Conservation (phyloP, 768 basidiomycete genomes). For the Mycena sanguinolenta region DNA sequence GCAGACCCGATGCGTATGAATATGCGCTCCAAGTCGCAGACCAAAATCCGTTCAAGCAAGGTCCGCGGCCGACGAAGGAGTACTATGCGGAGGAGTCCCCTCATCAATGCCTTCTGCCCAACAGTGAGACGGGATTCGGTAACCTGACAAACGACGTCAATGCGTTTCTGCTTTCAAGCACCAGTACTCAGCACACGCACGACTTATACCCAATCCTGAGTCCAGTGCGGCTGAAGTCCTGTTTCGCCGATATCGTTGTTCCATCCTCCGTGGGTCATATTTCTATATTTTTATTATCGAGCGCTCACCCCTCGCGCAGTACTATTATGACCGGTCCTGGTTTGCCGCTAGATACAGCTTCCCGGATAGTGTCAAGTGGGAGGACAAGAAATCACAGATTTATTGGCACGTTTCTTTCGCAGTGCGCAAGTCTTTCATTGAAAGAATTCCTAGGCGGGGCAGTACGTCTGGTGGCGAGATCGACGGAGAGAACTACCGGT, state of each 20-base stretch:
- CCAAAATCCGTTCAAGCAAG: neutral
- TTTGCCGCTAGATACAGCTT: neutral
- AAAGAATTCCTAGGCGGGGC: conserved; percentile 3
- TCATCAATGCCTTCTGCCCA: conserved; percentile 5
- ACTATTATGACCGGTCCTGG: neutral
- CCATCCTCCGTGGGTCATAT: neutral
- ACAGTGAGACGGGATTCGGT: neutral
- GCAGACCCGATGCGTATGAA: neutral
- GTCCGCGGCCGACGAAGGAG: conserved; percentile 7
- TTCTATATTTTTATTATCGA: neutral
- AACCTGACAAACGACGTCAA: conserved; percentile 6
- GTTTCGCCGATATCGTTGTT: conserved; percentile 10
- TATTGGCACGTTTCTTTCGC: neutral
- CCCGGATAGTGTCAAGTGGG: neutral
- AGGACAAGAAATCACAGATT: conserved; percentile 3
- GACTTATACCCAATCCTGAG: conserved; percentile 19
- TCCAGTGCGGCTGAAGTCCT: neutral
- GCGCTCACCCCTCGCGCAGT: neutral
- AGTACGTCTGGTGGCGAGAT: conserved; percentile 6
- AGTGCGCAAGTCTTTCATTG: neutral
- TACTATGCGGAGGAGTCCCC: neutral
- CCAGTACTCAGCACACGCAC: conserved; percentile 10
- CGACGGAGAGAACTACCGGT: neutral
- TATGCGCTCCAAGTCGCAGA: neutral
- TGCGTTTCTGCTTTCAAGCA: conserved; percentile 3